Evolutionary conservation across 139 green algal genomes (phyloP), one percentile per base, ranked within the genome.

Genomic region (Pleodorina starrii): DNA sequence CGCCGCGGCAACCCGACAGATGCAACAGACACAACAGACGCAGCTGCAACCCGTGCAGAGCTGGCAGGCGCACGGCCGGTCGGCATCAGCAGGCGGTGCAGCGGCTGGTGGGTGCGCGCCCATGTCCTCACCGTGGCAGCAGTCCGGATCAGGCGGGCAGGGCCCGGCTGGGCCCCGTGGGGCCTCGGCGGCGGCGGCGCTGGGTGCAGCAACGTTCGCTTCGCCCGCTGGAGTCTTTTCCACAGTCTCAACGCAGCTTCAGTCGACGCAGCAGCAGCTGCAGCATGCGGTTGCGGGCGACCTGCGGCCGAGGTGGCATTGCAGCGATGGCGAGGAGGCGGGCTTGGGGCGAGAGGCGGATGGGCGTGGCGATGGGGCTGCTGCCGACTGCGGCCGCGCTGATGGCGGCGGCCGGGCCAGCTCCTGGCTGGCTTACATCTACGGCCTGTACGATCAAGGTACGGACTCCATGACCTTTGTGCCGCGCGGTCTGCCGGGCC

Each of bases 341-440:
- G 32, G 43, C 27, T 40, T 68, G 42, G 32, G 9, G 72, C 40
- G 36, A 40, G 66, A 27, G 42, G 66, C 66, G 66, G 2, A 38
- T 38, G 40, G 72, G 16, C 27, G 25, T 38, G 63, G 32, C 2
- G 63, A 35, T 73, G 63, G 63, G 27, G 16, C 6, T 38, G 63
- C 63, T 36, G 63, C 21, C 1, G 6, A 50, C 36, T 5, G 17
- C 69, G 36, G 19, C 5, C 36, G 36, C 4, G 43, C 38, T 57
- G 72, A 54, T 2, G 72, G 40, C 72, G 42, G 27, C 38, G 42
- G 16, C 40, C 7, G 48, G 16, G 14, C 35, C 4, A 25, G 60
- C 10, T 4, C 29, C 17, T 92, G 89, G 89, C 50, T 92, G 84
- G 27, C 69, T 36, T 92, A 85, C 84, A n/a, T 92, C 42, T 68